Conservation (phyloP, 805 yeast genomes). For the Yarrowia alimentaria region DNA sequence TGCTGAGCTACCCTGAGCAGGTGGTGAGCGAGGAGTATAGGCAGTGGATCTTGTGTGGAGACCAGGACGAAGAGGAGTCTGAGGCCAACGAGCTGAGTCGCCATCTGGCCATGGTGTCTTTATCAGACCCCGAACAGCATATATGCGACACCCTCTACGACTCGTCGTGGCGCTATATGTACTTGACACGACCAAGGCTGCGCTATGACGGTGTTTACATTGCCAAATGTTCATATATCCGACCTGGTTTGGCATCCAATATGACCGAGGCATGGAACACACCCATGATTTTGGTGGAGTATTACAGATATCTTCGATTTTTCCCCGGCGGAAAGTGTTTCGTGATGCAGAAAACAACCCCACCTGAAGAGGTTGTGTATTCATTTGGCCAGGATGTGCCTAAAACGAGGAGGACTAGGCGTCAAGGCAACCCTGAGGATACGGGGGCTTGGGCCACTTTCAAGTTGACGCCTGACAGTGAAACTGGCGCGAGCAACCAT, state of each 20-base stretch:
- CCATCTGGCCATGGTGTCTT: slow-evolving; percentile 6
- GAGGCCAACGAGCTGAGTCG: neutral
- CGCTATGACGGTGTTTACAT: slow-evolving; percentile 83
- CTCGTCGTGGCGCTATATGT: slow-evolving; percentile 49
- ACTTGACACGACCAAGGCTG: slow-evolving; percentile 65
- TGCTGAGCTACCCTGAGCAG: slow-evolving; percentile 15
- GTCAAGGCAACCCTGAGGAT: slow-evolving; percentile 13
- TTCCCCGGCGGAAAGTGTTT: slow-evolving; percentile 70
- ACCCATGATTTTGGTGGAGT: slow-evolving; percentile 81
- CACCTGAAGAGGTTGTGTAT: slow-evolving; percentile 13
- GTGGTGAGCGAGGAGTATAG: slow-evolving; percentile 23
- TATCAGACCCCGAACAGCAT: slow-evolving; percentile 11
- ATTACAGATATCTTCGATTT: slow-evolving; percentile 81
- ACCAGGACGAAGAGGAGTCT: neutral
- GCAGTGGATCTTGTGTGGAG: slow-evolving; percentile 10
- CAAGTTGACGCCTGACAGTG: slow-evolving; percentile 4
- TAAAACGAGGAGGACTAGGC: slow-evolving; percentile 1
- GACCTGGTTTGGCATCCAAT: slow-evolving; percentile 56
- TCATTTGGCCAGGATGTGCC: slow-evolving; percentile 19
- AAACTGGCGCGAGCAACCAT: neutral
- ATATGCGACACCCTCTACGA: slow-evolving; percentile 16
- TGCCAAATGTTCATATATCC: slow-evolving; percentile 75
- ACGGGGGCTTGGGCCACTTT: slow-evolving; percentile 16
- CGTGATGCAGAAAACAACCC: slow-evolving; percentile 16
- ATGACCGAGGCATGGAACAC: slow-evolving; percentile 66